phyloP scores from a whole-genome alignment of 1,284 basidiomycete species.

The Uromyces viciae-fabae region DNA sequence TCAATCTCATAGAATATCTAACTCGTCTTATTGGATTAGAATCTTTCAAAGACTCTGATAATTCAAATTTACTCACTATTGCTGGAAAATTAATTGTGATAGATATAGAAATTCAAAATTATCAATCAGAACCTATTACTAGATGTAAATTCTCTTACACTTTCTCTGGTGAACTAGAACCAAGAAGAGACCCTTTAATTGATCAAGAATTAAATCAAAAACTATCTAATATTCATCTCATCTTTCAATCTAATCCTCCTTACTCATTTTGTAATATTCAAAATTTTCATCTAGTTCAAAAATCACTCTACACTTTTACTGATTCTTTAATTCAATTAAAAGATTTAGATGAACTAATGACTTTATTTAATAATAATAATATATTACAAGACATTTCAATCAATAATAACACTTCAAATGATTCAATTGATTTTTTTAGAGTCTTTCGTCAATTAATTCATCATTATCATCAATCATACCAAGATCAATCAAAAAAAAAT shows the following conservation, averaged over 20 bases:
- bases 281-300: not conserved
- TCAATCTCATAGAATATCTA: slow-evolving; percentile 12
- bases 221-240: slow-evolving; percentile 17
- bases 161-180: slow-evolving; percentile 32
- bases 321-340: slow-evolving; percentile 16
- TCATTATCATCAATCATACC: slow-evolving; percentile 5
- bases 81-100: slow-evolving; percentile 43
- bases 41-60: slow-evolving; percentile 22
- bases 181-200: slow-evolving; percentile 12
- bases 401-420: not conserved
- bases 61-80: slow-evolving; percentile 36
- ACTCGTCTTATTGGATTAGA: slow-evolving; percentile 5
- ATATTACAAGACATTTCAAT: not conserved
- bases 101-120: slow-evolving; percentile 21
- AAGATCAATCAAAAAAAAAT: not conserved
- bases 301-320: slow-evolving; percentile 9
- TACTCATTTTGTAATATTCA: not conserved
- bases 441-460: slow-evolving; percentile 9
- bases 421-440: slow-evolving; percentile 19
- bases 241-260: not conserved
- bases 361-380: not conserved
- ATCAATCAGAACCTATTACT: not conserved
- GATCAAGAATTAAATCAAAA: slow-evolving; percentile 5
- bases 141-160: slow-evolving; percentile 35
- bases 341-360: slow-evolving; percentile 31